Base-by-base conservation (phyloP, 2,329 filamentous ascomycete genomes). In the Colletotrichum horii region DNA sequence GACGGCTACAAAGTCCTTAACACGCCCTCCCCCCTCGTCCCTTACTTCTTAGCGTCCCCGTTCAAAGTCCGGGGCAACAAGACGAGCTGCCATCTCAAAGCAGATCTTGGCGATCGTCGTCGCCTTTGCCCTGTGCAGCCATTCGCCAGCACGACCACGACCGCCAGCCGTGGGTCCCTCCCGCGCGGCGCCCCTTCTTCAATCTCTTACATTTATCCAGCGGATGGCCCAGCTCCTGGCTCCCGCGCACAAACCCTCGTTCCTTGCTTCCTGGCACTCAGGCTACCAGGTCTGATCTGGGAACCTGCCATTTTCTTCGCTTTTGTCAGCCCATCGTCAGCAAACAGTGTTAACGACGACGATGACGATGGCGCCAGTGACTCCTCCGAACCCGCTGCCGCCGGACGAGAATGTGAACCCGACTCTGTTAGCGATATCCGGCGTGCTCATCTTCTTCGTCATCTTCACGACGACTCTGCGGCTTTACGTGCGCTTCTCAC, bases 371-470 rank as follows among this genome's bases (percentile, higher is more conserved):
- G 60, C 67, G 58, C 62, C 66, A 14, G 58, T 72, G 7, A 58
- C 52, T 15, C 68, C 81, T 32, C 74, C 74, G 15, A 85, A 83
- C 70, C 83, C 87, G 32, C 74, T 89, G 28, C 84, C 87, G 4
- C 81, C 83, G n/a, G 82, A 80, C 64, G 73, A 79, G 3, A 85
- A 85, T 66, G 78, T 81, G 38, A 83, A 83, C 2, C 81, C 82
- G 26, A 71, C 79, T 3, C 76, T 86, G 9, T 65, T 85, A 5
- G 79, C 79, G 24, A 68, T 85, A 15, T 84, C 83, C 11, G 79
- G 80, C 26, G 77, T 80, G n/a, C 79, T 85, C 61, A 79, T 83
- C 22, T 73, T 78, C 32, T 78, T 85, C 30, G 80, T 82, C 56
- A 74, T 83, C 73, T 68, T 81, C 75, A 83, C 83, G 5, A 84